Conservation (phyloP, 768 basidiomycete genomes). For the Boletus edulis region DNA sequence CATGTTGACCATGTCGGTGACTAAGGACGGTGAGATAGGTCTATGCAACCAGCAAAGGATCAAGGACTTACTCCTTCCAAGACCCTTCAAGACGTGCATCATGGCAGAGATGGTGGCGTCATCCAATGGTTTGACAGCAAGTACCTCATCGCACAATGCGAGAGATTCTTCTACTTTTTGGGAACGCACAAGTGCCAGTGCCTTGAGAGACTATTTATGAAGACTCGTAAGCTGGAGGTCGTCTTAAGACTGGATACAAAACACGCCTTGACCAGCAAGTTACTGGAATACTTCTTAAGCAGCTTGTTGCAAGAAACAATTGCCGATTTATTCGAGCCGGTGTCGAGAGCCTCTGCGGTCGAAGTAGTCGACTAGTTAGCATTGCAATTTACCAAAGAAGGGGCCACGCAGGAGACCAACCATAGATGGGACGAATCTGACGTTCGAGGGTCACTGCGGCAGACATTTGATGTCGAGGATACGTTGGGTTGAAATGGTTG, state of each 20-base stretch:
- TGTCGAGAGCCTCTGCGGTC: slow-evolving; percentile 75
- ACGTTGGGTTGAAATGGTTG: not conserved
- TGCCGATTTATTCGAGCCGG: slow-evolving; percentile 83
- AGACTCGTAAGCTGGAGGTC: slow-evolving; percentile 6
- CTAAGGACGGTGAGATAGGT: slow-evolving; percentile 30
- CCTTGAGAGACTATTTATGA: slow-evolving; percentile 67
- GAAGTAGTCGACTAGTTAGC: slow-evolving; percentile 2
- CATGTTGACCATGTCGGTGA: slow-evolving; percentile 79
- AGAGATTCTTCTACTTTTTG: slow-evolving; percentile 87
- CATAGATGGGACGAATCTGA: slow-evolving; percentile 84
- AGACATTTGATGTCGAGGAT: slow-evolving; percentile 40
- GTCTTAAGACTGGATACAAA: not conserved
- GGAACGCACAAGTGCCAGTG: slow-evolving; percentile 77
- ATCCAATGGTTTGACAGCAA: slow-evolving; percentile 68
- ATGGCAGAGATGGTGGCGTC: slow-evolving; percentile 75
- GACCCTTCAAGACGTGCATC: slow-evolving; percentile 78
- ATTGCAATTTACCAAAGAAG: not conserved
- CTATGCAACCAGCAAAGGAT: not conserved
- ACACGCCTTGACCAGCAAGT: slow-evolving; percentile 64
- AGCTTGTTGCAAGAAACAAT: slow-evolving; percentile 84
- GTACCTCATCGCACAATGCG: slow-evolving; percentile 74
- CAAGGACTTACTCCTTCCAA: slow-evolving; percentile 58
- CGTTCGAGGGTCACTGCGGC: slow-evolving; percentile 61
- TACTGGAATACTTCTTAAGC: slow-evolving; percentile 80
- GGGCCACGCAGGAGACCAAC: slow-evolving; percentile 37